These are phyloP conservation scores for Schizophyllum amplum DNA, from an alignment of 1,284 basidiomycete species.

Conservation along the genomic window DNA sequence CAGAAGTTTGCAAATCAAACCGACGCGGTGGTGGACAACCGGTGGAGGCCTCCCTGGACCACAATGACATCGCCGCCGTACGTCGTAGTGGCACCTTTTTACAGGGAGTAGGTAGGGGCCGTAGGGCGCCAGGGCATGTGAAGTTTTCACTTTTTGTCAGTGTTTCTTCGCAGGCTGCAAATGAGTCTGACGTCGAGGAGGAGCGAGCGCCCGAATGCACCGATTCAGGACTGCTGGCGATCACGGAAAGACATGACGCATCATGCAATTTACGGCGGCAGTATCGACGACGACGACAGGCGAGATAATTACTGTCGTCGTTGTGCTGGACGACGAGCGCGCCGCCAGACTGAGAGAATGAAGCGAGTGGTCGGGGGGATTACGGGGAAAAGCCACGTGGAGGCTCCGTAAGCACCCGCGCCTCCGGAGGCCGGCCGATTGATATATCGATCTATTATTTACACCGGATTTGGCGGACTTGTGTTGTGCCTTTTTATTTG, in stretches of 20 bases:
- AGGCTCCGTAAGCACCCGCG: neutral
- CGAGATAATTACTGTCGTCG: neutral
- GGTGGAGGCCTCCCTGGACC: constrained; percentile 26
- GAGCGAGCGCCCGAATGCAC: neutral
- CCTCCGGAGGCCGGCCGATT: neutral
- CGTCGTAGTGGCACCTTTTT: neutral
- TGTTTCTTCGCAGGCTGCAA: neutral
- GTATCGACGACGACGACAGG: too few species aligned
- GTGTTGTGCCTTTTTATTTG: neutral
- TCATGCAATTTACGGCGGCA: too few species aligned
- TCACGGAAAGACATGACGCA: neutral
- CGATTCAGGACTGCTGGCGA: neutral
- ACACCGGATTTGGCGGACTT: neutral
- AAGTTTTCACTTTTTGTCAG: too few species aligned
- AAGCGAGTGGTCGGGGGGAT: neutral
- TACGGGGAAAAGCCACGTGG: neutral
- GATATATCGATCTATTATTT: neutral
- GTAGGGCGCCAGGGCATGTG: too few species aligned
- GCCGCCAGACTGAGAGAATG: neutral
- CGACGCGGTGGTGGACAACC: constrained; percentile 37
- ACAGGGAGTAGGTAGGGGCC: neutral
- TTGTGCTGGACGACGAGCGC: neutral
- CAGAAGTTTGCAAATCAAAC: constrained; percentile 39
- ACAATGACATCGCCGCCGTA: neutral
- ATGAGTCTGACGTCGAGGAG: neutral